phyloP scores from a whole-genome alignment of 352 stramenopile species.

The Elongisporangium undulatum region DNA sequence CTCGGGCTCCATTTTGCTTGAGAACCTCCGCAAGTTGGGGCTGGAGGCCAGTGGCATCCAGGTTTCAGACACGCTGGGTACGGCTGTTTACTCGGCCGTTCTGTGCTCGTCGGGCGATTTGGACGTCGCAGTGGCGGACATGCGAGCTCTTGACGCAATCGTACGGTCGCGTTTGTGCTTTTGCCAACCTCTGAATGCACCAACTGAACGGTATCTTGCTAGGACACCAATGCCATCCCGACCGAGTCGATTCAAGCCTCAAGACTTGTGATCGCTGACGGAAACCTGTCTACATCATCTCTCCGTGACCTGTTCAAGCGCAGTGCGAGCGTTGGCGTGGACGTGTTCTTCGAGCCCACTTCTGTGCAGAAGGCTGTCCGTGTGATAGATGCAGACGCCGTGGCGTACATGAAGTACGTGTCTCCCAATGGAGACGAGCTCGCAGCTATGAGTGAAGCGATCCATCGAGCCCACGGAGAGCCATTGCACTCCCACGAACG shows the following conservation, averaged over 20 bases:
- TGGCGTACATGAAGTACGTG: constrained; percentile 59
- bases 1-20: constrained; percentile 64
- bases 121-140: constrained; percentile 84
- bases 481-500: constrained; percentile 20
- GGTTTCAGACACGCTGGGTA: constrained; percentile 43
- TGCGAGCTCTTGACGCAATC: constrained; percentile 74
- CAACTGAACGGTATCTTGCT: neutral
- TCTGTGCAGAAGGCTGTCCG: constrained; percentile 79
- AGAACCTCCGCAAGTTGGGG: constrained; percentile 54
- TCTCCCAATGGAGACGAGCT: constrained; percentile 80
- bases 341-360: constrained; percentile 82
- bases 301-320: constrained; percentile 47
- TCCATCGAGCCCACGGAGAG: constrained; percentile 26
- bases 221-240: constrained; percentile 42
- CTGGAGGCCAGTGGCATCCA: constrained; percentile 59
- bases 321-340: constrained; percentile 27
- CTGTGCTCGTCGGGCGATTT: constrained; percentile 75
- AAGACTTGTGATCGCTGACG: constrained; percentile 67
- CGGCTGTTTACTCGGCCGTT: constrained; percentile 85
- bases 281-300: constrained; percentile 52
- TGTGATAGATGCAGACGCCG: constrained; percentile 39
- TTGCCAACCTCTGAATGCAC: neutral
- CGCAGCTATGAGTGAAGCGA: constrained; percentile 57
- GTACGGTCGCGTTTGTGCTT: constrained; percentile 22
- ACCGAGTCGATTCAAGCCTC: constrained; percentile 42